These are phyloP conservation scores for Knoxdaviesia capensis DNA, from an alignment of 2,329 filamentous ascomycete species.

Conservation along the genomic window DNA sequence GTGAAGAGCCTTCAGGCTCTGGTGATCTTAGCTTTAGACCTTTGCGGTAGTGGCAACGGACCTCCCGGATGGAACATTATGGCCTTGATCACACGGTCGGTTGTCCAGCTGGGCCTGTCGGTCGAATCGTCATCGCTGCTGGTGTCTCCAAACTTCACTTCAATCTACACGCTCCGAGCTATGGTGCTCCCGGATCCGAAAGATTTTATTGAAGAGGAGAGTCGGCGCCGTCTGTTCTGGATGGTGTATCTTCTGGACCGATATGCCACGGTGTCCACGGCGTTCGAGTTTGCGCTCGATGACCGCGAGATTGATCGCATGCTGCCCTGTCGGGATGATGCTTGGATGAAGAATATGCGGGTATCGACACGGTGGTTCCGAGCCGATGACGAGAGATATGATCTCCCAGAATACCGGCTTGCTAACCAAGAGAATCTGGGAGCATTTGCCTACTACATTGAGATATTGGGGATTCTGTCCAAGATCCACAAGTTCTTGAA, in stretches of 20 bases:
- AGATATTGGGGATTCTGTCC: constrained; percentile 71
- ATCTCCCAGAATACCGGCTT: constrained; percentile 37
- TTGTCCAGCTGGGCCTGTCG: constrained; percentile 70
- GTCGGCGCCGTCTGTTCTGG: constrained; percentile 71
- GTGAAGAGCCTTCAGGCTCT: constrained; percentile 75
- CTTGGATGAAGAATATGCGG: constrained; percentile 65
- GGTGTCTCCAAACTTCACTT: constrained; percentile 59
- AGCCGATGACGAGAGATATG: constrained; percentile 21
- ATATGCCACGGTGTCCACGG: constrained; percentile 77
- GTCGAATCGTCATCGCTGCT: constrained; percentile 66
- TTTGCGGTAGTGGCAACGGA: constrained; percentile 73
- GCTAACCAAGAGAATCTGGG: constrained; percentile 65
- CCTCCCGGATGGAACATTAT: constrained; percentile 85
- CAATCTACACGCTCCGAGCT: constrained; percentile 74
- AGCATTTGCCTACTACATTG: constrained; percentile 76
- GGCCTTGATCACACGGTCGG: constrained; percentile 70
- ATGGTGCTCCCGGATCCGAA: constrained; percentile 68
- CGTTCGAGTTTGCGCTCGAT: constrained; percentile 77
- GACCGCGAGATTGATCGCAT: constrained; percentile 79
- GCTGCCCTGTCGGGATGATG: constrained; percentile 69
- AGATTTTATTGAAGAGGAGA: constrained; percentile 81
- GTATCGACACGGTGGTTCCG: constrained; percentile 75
- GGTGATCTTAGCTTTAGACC: constrained; percentile 68
- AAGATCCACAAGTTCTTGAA: constrained; percentile 80
- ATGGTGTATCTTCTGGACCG: constrained; percentile 82